phyloP scores from a whole-genome alignment of 1,139 yeast genomes.

The Saccharomyces pastorianus region DNA sequence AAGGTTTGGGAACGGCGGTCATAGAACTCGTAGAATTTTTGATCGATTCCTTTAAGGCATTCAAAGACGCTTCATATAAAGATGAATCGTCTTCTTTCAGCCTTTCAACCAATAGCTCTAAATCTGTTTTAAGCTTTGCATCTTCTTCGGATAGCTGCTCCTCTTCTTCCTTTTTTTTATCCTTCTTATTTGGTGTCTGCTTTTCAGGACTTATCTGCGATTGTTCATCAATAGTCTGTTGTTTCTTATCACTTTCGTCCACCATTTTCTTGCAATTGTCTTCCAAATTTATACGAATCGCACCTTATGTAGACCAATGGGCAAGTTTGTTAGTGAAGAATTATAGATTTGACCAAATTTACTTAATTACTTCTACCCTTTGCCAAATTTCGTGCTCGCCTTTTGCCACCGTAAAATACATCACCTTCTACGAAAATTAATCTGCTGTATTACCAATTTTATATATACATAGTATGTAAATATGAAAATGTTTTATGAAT shows the following conservation, averaged over 20 bases:
- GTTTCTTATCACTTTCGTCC: neutral
- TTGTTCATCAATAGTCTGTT: neutral
- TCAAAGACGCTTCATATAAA: slow-evolving; percentile 52
- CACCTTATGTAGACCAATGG: neutral
- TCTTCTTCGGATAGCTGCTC: slow-evolving; percentile 95
- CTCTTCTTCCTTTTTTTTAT: slow-evolving; percentile 36
- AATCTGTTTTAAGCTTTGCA: slow-evolving; percentile 74
- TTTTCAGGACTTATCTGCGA: neutral
- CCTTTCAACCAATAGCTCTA: slow-evolving; percentile 80
- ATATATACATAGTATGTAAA: neutral
- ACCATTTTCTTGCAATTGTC: neutral
- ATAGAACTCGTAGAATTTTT: slow-evolving; percentile 93
- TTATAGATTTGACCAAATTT: neutral
- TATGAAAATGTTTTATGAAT: neutral
- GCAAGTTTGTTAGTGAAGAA: too few relatives aligned
- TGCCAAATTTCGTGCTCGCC: neutral
- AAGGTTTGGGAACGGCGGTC: slow-evolving; percentile 99
- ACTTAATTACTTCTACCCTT: neutral
- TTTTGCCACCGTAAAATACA: neutral
- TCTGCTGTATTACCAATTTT: too few relatives aligned
- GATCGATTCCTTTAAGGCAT: slow-evolving; percentile 64
- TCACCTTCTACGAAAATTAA: neutral
- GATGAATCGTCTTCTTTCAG: slow-evolving; percentile 45
- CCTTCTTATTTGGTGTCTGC: slow-evolving; percentile 7
- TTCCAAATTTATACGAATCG: neutral